Percentiles rank a stretch among this genome's conserved stretches.
Evolutionary conservation across 1,284 basidiomycete genomes (phyloP).

Genomic region (Chiua sp.): DNA sequence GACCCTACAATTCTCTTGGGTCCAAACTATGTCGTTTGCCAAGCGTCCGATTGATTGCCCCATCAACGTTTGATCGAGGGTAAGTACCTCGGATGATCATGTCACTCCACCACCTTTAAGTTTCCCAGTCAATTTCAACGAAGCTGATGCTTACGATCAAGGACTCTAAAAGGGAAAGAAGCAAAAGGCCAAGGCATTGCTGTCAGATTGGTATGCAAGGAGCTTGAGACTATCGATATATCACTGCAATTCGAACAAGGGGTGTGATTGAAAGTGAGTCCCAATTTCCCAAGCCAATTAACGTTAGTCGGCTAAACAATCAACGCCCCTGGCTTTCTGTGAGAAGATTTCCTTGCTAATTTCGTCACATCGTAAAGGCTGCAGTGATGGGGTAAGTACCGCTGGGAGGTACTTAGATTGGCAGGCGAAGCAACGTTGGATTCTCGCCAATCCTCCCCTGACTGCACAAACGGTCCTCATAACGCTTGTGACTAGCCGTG

Average conservation of each 20-base stretch:
- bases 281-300: not conserved
- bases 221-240: not conserved
- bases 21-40: too few species aligned
- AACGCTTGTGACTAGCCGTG: not conserved
- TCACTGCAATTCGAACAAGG: not conserved
- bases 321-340: not conserved
- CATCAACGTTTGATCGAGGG: too few species aligned
- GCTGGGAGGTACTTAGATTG: slow-evolving; percentile 3
- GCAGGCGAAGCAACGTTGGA: not conserved
- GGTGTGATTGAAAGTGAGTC: too few species aligned
- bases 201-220: not conserved
- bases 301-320: not conserved
- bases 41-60: too few species aligned
- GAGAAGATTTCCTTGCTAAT: not conserved
- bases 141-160: not conserved
- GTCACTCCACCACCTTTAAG: not conserved
- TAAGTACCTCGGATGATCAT: not conserved
- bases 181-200: too few species aligned
- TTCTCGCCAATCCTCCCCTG: not conserved
- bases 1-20: too few species aligned
- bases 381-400: not conserved
- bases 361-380: not conserved
- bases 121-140: not conserved
- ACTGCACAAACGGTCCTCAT: not conserved
- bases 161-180: not conserved